Base-by-base conservation (phyloP, 106 monocot species). In the Phalaenopsis equestris region DNA sequence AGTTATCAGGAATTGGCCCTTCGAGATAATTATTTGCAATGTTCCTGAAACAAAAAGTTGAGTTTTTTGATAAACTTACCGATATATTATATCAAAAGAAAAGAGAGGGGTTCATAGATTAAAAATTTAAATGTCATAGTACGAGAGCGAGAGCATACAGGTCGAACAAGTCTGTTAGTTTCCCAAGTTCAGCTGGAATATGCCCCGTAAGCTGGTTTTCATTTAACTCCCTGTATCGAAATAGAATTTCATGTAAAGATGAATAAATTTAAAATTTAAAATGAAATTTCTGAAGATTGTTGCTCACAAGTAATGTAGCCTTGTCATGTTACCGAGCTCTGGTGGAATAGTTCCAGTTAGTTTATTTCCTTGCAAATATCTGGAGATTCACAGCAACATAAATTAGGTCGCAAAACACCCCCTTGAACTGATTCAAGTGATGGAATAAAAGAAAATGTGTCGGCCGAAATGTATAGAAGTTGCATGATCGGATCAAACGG, bases 251-350 rank as follows among this genome's bases (percentile, higher is more conserved):
- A 49, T 23, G 19, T 8, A 7, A 2, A 30, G 21, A 76, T 16
- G 42, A 8, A 49, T 9, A 16, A 15, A 3, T 45, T 57, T 10
- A 37, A 84, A 9, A 70, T 9, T 65, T 11, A 23, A 39, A 55
- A 81, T 30, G 36, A 17, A 73, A 65, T 18, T 8, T 30, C 5
- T n/a, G 41, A 74, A 75, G 58, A 11, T 6, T 36, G 58, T 42
- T 73, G 17, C 87, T 87, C 86, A 98, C 98, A 98, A 67, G 77
- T 98, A 98, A 72, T 94, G 90, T 80, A 98, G 91, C 23, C 86
- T 91, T 21, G 87, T 85, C 98, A 98, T 92, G 84, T 94, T 94
- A 41, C 98, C 98, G 80, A 98, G 92, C 84, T 98, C 92, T 1
- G 94, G 98, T 1, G 98, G 98, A 82, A 98, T 98, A 19, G 89